Conservation (phyloP, 2,329 filamentous ascomycete species). For the Coniella vitis region DNA sequence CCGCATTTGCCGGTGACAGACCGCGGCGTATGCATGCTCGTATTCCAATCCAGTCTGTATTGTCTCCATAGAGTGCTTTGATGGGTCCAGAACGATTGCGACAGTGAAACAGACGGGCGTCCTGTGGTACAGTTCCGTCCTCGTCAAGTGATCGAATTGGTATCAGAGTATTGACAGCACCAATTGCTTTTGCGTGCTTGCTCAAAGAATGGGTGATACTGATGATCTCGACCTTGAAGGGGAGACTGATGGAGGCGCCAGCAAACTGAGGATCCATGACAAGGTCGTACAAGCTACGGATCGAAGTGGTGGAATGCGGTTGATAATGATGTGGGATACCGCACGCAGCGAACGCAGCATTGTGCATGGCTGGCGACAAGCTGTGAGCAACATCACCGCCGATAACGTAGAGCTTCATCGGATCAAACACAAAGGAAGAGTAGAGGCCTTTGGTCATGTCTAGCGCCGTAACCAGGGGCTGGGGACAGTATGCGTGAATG, state of each 20-base stretch:
- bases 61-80: slow-evolving; percentile 67
- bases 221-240: slow-evolving; percentile 70
- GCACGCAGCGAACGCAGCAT: slow-evolving; percentile 57
- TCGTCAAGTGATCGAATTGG: slow-evolving; percentile 57
- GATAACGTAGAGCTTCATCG: slow-evolving; percentile 67
- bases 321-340: slow-evolving; percentile 63
- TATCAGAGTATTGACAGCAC: slow-evolving; percentile 69
- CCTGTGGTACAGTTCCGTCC: slow-evolving; percentile 50
- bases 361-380: slow-evolving; percentile 73
- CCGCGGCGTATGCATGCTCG: slow-evolving; percentile 65
- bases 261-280: slow-evolving; percentile 62
- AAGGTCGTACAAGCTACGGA: slow-evolving; percentile 57
- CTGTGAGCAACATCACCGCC: slow-evolving; percentile 68
- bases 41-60: slow-evolving; percentile 78
- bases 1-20: slow-evolving; percentile 63
- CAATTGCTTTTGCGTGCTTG: slow-evolving; percentile 66
- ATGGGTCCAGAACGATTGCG: slow-evolving; percentile 60
- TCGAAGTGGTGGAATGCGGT: slow-evolving; percentile 54
- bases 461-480: slow-evolving; percentile 47
- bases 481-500: slow-evolving; percentile 18
- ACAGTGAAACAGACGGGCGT: slow-evolving; percentile 44
- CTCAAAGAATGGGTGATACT: slow-evolving; percentile 63
- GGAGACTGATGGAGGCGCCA: slow-evolving; percentile 63
- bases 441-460: slow-evolving; percentile 61
- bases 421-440: slow-evolving; percentile 58